Evolutionary conservation across 1,284 basidiomycete genomes (phyloP), one percentile per base, ranked within the genome.

Genomic region (Pseudozyma pruni): DNA sequence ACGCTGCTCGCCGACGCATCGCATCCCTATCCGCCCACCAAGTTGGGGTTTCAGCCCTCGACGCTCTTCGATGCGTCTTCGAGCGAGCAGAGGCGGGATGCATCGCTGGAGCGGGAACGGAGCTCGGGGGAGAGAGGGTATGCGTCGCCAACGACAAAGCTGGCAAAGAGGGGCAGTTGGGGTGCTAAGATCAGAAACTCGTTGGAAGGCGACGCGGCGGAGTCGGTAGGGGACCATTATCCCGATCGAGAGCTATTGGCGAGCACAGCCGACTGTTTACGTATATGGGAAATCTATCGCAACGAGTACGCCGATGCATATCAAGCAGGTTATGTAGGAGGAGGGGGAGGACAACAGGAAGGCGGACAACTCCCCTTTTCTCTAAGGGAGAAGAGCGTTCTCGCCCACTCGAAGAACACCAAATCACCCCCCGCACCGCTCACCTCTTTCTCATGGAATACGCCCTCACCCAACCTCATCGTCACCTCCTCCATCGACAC

Each of bases 401-500:
- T 81, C 4, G 80, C 78, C 6, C 73, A 79, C 41, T 76, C 76
- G 3, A 82, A 82, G 48, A 75, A 69, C 48, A 71, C 78, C 16
- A 72, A 63, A 22, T 74, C 72, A 10, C 75, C 81, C 19, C 81
- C 81, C 9, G 81, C 81, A 6, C 81, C 81, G 8, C 61, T 82
- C 11, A 82, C 81, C 3, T 81, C 80, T 1, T 82, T 82, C 54
- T 79, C 76, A 0, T 82, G 81, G 81, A 82, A 82, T 54, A 71
- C 73, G 25, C 79, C 81, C 8, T 80, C 79, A 10, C 81, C 81
- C 1, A 79, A 78, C 40, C 69, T 82, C n/a, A 76, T 82, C 33
- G 81, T 82, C 19, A 82, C 81, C 14, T 80, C 80, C 14, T 97
- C 93, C 8, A 97, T 83, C 56, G 82, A 83, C 51, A 83, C 82